phyloP scores from a whole-genome alignment of 495 filamentous ascomycete species.

The Podospora pseudopauciseta region DNA sequence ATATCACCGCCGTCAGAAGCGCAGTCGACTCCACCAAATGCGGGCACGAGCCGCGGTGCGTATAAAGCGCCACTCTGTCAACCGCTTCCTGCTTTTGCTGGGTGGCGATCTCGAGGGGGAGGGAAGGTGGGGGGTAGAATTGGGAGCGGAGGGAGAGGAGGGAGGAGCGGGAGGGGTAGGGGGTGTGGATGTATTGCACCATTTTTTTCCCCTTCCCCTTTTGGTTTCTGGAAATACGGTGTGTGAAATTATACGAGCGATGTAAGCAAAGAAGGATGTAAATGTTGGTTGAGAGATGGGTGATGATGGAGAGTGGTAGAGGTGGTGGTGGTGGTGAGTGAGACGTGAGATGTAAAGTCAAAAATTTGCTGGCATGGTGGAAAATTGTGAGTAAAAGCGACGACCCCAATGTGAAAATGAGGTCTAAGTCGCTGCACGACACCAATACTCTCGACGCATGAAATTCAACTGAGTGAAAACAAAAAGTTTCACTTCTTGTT shows the following conservation, averaged over 20 bases:
- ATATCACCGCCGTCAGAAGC: conserved; percentile 66
- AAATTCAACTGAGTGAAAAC: background rate
- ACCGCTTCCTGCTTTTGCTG: conserved; percentile 38
- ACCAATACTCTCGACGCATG: background rate
- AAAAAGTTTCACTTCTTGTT: no score
- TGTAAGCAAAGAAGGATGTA: background rate
- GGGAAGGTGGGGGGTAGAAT: conserved; percentile 53
- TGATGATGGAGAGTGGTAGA: no score
- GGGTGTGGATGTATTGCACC: conserved; percentile 74
- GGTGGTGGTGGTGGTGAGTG: background rate
- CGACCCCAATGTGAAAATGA: background rate
- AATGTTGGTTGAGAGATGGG: background rate
- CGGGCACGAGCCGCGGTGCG: conserved; percentile 69
- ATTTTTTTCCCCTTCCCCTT: conserved; percentile 33
- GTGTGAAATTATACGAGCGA: no score
- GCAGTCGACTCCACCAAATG: conserved; percentile 81
- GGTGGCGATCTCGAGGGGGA: background rate
- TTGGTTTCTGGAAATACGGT: background rate
- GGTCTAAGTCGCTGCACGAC: background rate
- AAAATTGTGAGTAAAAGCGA: background rate
- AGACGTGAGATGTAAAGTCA: background rate
- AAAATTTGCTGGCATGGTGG: background rate
- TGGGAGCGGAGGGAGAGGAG: conserved; percentile 62
- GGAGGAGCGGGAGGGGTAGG: conserved; percentile 67
- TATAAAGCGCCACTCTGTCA: conserved; percentile 51